Evolutionary conservation across 2,329 filamentous ascomycete genomes (phyloP), one percentile per base, ranked within the genome.

Genomic region (Colletotrichum plurivorum): DNA sequence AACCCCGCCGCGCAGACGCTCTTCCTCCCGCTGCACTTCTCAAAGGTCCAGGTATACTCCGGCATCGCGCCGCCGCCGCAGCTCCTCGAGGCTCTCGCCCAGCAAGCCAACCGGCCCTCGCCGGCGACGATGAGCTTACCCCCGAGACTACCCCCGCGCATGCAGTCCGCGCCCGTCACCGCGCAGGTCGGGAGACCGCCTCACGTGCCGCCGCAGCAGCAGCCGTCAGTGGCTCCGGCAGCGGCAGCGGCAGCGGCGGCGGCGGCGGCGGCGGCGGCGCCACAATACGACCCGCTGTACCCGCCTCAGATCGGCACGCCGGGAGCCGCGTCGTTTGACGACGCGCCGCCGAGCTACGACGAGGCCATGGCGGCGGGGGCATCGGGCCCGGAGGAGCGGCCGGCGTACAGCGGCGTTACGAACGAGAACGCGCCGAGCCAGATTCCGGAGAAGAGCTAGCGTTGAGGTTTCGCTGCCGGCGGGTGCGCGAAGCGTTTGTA

Each of bases 331-430:
- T 76, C 78, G 0, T 84, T 88, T 72, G 91, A 94, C 39, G 94
- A 96, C 64, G 93, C 94, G n/a, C 95, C 95, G 18, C 95, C 95
- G 8, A 97, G 94, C 75, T 98, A 98, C 76, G 94, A 97, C 80
- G 95, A 98, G 80, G 94, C 94, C 13, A 91, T 98, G 81, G 94
- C 94, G 7, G 91, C 93, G 72, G 89, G 91, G 67, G 81, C 96
- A 71, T 80, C 84, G 0, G 91, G 89, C 43, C 93, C 94, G 1
- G 89, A 94, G 64, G 88, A 94, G 76, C 85, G 94, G 74, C 89
- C 91, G 31, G 90, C 89, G 15, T 94, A 93, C 77, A 89, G 87
- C 70, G 89, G 89, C 1, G 85, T 89, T 25, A 90, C 88, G 51
- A 87, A 89, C 64, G 88, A 89, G 76, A 88, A 90, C 74, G 86